Evolutionary conservation across 1,284 basidiomycete genomes (phyloP).

Genomic region (Ganoderma multipileum): DNA sequence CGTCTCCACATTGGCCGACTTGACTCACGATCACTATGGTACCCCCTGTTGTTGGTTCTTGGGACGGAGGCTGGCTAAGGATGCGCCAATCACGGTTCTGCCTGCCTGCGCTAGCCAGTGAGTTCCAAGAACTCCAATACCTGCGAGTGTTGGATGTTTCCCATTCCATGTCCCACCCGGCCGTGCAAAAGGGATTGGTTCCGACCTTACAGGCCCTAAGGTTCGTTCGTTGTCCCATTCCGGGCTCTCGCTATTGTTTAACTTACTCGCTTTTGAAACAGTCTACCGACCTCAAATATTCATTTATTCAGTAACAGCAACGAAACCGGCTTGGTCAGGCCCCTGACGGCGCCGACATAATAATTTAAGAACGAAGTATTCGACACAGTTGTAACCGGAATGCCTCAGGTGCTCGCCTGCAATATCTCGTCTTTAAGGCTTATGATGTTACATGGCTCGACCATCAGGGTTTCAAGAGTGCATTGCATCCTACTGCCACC

Average conservation of each 20-base stretch:
- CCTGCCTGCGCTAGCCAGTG: neutral
- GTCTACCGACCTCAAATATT: neutral
- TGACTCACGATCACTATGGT: too few species aligned
- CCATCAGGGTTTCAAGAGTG: neutral
- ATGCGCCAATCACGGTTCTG: neutral
- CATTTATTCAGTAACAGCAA: neutral
- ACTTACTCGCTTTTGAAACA: neutral
- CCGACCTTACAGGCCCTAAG: neutral
- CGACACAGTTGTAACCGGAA: neutral
- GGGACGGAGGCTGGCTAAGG: neutral
- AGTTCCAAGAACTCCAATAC: neutral
- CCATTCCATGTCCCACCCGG: neutral
- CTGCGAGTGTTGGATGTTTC: neutral
- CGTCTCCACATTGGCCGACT: too few species aligned
- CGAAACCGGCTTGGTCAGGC: neutral
- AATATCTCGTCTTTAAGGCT: neutral
- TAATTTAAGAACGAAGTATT: neutral
- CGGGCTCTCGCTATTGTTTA: neutral
- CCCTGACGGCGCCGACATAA: neutral
- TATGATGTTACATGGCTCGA: neutral
- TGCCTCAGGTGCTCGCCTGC: neutral
- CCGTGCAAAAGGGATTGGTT: neutral
- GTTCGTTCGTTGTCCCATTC: neutral
- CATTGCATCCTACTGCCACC: neutral
- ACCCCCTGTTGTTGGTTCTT: too few species aligned